Conservation (phyloP, 2,329 filamentous ascomycete genomes). For the Periglandula ipomoeae region DNA sequence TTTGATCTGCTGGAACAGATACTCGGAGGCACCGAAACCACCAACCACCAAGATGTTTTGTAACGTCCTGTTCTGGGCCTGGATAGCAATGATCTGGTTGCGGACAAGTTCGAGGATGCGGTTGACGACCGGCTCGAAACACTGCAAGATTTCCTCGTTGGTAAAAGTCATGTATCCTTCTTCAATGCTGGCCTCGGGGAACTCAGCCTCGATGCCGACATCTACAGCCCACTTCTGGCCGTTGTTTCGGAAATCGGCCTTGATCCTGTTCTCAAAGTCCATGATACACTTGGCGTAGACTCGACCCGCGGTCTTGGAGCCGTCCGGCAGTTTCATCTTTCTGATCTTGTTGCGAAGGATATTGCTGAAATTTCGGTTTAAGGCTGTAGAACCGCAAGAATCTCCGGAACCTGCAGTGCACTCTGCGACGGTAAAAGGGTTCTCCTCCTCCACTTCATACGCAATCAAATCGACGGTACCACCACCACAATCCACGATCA, state of each 20-base stretch:
- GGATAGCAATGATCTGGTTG: conserved; percentile 98
- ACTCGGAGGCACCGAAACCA: conserved; percentile 96
- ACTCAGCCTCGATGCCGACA: conserved; percentile 96
- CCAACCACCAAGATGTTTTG: conserved; percentile 97
- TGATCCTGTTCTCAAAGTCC: conserved; percentile 99
- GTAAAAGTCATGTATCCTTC: conserved; percentile 99
- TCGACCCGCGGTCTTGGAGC: conserved; percentile 92
- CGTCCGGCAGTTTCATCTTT: conserved; percentile 98
- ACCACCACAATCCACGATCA: conserved; percentile 97
- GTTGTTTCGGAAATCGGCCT: conserved; percentile 98
- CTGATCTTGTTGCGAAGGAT: conserved; percentile 95
- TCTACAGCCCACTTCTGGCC: conserved; percentile 99
- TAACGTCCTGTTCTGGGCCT: conserved; percentile 86
- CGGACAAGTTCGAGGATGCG: conserved; percentile 90
- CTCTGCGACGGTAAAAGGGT: conserved; percentile 92
- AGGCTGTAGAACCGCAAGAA: conserved; percentile 93
- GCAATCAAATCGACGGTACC: conserved; percentile 98
- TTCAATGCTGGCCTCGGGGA: conserved; percentile 94
- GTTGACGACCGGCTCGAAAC: conserved; percentile 97
- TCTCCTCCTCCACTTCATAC: conserved; percentile 96
- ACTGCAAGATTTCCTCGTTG: conserved; percentile 97
- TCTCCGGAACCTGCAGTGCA: conserved; percentile 96
- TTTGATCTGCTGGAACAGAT: conserved; percentile 99
- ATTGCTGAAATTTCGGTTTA: conserved; percentile 98
- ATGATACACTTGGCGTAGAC: conserved; percentile 99